These are phyloP conservation scores for Dinochytrium kinnereticum DNA, from an alignment of 371 early-diverging fungal genomes.

Conservation along the genomic window DNA sequence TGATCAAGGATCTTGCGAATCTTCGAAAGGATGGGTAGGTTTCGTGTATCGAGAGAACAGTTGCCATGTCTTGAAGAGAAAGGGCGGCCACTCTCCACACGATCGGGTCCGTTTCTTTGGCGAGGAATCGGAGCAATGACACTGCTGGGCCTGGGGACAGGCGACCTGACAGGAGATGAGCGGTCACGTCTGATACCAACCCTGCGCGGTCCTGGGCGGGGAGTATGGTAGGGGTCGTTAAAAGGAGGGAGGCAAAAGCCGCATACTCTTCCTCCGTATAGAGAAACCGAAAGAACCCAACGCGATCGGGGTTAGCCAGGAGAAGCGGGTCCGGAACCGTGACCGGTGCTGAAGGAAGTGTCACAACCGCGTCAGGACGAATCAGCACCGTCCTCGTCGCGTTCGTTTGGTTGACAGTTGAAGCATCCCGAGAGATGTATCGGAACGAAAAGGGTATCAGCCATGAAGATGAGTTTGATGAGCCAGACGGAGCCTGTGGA, in stretches of 20 bases:
- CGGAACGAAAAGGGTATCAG: not conserved
- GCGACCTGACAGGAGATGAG: constrained; percentile 17
- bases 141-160: not conserved
- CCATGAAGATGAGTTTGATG: not conserved
- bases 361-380: not conserved
- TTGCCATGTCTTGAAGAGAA: not conserved
- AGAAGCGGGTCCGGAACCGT: not conserved
- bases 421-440: not conserved
- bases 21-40: not conserved
- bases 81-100: constrained; percentile 27
- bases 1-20: not conserved
- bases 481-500: not conserved
- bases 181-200: constrained; percentile 22
- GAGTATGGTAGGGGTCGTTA: not conserved
- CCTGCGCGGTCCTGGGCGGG: constrained; percentile 28
- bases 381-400: not conserved
- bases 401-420: not conserved
- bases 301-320: constrained; percentile 23
- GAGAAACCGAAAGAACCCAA: constrained; percentile 18
- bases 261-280: not conserved
- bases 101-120: constrained; percentile 11
- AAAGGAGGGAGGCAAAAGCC: not conserved
- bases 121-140: constrained; percentile 1
- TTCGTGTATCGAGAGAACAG: not conserved
- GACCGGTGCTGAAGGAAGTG: not conserved